phyloP scores from a whole-genome alignment of 1,139 yeast species.

The Ogataea hybrid region DNA sequence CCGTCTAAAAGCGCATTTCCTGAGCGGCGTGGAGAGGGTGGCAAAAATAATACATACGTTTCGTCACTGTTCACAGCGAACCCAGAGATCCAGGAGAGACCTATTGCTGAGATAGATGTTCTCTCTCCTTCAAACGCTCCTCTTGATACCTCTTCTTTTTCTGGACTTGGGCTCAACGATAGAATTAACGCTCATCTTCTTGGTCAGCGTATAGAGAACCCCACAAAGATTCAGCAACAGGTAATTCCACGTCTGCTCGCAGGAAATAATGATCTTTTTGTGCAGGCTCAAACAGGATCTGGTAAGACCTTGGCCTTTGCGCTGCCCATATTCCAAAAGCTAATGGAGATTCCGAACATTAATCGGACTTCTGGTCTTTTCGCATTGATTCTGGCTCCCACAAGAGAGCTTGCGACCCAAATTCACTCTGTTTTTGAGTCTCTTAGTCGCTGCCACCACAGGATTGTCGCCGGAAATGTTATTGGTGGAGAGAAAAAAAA shows the following conservation, averaged over 20 bases:
- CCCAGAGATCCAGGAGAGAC: conserved; percentile 39
- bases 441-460: conserved; percentile 69
- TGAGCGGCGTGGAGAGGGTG: conserved; percentile 51
- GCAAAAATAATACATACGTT: conserved; percentile 59
- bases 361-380: conserved; percentile 80
- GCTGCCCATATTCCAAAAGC: conserved; percentile 73
- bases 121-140: conserved; percentile 84
- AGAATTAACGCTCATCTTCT: conserved; percentile 53
- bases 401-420: conserved; percentile 93
- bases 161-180: conserved; percentile 66
- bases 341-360: conserved; percentile 55
- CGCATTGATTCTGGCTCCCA: conserved; percentile 86
- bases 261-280: conserved; percentile 66
- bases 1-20: conserved; percentile 26
- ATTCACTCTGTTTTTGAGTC: conserved; percentile 78
- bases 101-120: conserved; percentile 30
- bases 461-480: conserved; percentile 87
- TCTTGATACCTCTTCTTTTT: conserved; percentile 66
- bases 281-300: conserved; percentile 95
- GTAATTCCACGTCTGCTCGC: conserved; percentile 70
- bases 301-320: conserved; percentile 89
- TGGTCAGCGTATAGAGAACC: conserved; percentile 57
- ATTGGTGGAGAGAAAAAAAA: conserved; percentile 96
- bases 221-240: conserved; percentile 83
- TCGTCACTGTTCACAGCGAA: conserved; percentile 86